phyloP scores from a whole-genome alignment of 306 rosid species.

The Oemleria cerasiformis region DNA sequence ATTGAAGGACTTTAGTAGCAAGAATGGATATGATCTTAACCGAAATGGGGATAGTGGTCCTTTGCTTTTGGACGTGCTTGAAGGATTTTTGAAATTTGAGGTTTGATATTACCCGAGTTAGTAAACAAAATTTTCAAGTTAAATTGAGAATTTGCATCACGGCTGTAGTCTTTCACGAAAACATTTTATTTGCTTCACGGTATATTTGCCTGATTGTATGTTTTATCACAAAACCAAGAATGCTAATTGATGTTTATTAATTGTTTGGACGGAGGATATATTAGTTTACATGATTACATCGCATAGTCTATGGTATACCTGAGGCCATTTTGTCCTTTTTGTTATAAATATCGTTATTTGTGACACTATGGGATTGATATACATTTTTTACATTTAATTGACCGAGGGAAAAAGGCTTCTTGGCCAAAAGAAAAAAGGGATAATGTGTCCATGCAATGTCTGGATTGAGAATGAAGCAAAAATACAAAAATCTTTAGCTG shows the following conservation, averaged over 20 bases:
- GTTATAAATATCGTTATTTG: background rate
- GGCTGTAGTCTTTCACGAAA: background rate
- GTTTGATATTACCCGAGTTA: conserved; percentile 39
- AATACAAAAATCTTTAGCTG: background rate
- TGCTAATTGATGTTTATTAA: background rate
- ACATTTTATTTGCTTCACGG: background rate
- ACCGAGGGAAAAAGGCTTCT: background rate
- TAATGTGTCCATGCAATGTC: background rate
- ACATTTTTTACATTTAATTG: background rate
- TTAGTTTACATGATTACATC: background rate
- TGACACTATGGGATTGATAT: background rate
- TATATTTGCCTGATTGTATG: background rate
- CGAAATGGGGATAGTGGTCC: conserved; percentile 93
- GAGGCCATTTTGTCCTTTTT: background rate
- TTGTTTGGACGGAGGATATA: background rate
- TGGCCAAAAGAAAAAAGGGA: background rate
- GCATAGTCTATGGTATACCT: background rate
- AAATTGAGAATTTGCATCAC: background rate
- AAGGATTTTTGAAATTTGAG: conserved; percentile 99
- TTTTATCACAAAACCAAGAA: background rate
- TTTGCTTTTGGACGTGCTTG: conserved; percentile 92
- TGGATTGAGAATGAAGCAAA: background rate
- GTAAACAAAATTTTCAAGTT: background rate
- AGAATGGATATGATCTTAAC: conserved; percentile 93
- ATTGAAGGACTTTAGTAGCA: conserved; percentile 84